Evolutionary conservation across 352 stramenopile genomes (phyloP).

Genomic region (Hyaloperonospora brassicae): DNA sequence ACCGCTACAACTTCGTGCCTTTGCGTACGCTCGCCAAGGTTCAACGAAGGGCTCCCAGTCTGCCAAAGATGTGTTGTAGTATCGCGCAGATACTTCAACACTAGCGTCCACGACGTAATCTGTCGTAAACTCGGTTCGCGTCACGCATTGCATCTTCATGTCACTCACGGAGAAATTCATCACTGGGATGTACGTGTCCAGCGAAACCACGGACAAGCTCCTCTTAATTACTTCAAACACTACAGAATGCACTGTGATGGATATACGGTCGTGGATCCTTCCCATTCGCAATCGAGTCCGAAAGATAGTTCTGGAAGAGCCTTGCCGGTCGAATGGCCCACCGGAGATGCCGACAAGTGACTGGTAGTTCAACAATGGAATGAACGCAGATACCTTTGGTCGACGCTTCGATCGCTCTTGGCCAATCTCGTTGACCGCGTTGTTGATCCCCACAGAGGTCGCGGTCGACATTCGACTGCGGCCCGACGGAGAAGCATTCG

Average conservation of each 20-base stretch:
- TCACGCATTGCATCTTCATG: constrained; percentile 71
- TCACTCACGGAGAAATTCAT: constrained; percentile 85
- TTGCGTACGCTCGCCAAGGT: constrained; percentile 71
- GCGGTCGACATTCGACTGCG: constrained; percentile 65
- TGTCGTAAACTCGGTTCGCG: constrained; percentile 53
- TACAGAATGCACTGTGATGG: constrained; percentile 60
- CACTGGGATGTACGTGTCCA: constrained; percentile 87
- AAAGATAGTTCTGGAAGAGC: constrained; percentile 45
- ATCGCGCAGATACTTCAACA: constrained; percentile 71
- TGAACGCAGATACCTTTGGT: constrained; percentile 42
- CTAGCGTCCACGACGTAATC: constrained; percentile 69
- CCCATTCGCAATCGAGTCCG: constrained; percentile 58
- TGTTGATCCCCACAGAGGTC: constrained; percentile 47
- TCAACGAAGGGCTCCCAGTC: constrained; percentile 87
- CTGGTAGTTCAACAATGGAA: constrained; percentile 70
- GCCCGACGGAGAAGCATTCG: constrained; percentile 39
- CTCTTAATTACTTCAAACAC: constrained; percentile 87
- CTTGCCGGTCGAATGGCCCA: constrained; percentile 34
- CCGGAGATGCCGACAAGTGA: constrained; percentile 48
- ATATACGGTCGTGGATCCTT: constrained; percentile 64
- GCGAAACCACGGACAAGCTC: constrained; percentile 76
- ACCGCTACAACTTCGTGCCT: constrained; percentile 45
- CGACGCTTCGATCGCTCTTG: constrained; percentile 29
- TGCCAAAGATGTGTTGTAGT: constrained; percentile 83
- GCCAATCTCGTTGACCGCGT: constrained; percentile 21